A percentile compares a stretch with the other conserved stretches of the same genome.
Conservation (phyloP, 2,329 filamentous ascomycete species). For the Beauveria sp. region DNA sequence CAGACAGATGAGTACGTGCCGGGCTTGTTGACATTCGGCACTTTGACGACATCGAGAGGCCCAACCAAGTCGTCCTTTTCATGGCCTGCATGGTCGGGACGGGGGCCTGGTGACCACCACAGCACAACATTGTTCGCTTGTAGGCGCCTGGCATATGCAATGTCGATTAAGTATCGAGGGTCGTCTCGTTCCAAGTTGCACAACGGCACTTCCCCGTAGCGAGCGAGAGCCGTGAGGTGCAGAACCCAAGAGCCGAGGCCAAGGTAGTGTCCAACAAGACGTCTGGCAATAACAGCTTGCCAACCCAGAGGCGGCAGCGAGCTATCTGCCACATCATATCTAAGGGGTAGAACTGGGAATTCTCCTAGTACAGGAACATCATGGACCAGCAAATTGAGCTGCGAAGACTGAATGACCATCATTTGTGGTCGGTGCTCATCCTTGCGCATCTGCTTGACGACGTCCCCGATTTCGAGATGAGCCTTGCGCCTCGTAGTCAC, state of each 20-base stretch:
- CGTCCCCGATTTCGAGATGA: conserved; percentile 77
- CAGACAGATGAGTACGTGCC: conserved; percentile 94
- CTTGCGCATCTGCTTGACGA: conserved; percentile 82
- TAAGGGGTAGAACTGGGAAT: conserved; percentile 74
- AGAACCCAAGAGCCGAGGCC: conserved; percentile 88
- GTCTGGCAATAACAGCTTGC: conserved; percentile 82
- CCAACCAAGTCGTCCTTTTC: conserved; percentile 86
- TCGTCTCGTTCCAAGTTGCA: conserved; percentile 95
- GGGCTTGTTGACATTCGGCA: conserved; percentile 89
- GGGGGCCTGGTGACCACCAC: conserved; percentile 88
- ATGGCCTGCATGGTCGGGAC: conserved; percentile 91
- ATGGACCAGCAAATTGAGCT: conserved; percentile 70
- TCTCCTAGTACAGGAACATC: conserved; percentile 79
- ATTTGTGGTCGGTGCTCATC: conserved; percentile 76
- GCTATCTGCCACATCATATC: conserved; percentile 76
- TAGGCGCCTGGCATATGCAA: conserved; percentile 84
- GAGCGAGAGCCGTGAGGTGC: conserved; percentile 77
- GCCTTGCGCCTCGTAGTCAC: conserved; percentile 87
- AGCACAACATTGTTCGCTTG: conserved; percentile 89
- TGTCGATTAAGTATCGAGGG: conserved; percentile 88
- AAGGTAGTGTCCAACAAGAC: conserved; percentile 82
- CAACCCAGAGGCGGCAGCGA: conserved; percentile 86
- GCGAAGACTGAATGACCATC: conserved; percentile 85
- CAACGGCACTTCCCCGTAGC: conserved; percentile 88
- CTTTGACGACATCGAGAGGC: conserved; percentile 75